Base-by-base conservation (phyloP, 2,329 filamentous ascomycete genomes). In the Aspergillus oerlinghausenensis region DNA sequence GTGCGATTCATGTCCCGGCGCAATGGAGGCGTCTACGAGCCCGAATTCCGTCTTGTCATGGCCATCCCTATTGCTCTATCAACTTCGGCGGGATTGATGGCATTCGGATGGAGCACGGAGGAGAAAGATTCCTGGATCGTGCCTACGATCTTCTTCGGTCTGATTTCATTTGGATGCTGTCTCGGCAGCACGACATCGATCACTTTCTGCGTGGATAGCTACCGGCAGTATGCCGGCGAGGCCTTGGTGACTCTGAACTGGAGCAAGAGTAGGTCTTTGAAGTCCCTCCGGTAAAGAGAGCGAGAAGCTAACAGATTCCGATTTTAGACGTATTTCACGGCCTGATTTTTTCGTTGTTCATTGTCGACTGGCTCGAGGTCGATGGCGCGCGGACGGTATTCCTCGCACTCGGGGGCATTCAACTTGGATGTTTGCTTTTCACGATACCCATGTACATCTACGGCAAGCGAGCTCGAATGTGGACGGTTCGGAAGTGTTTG, bases 171-270 rank as follows among this genome's bases (percentile, higher is more conserved):
- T 68, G 94, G 93, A 1, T 97, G 93, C 75, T 89, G 89, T 3
- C 80, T 97, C 1, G 93, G 91, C 0, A 92, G 88, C 28, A 97
- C 93, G 0, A 97, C 92, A 0, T 82, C 90, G 21, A 96, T 97
- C 67, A 97, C 93, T 0, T 97, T 96, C 67, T 92, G 89, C 54
- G 91, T 97, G 7, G 93, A 97, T 75, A 92, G 88, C 62, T 97
- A 97, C 73, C 83, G 92, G 10, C 88, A 95, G 67, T 97, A 96
- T 73, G 93, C 93, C 0, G 92, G 92, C 21, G 93, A 97, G 74
- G 92, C 93, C 2, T 81, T 97, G 35, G 94, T 97, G 14, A 97
- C 93, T 21, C 79, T 97, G 63, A 97, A 97, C 69, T 94, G 97
- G 69, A 87, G 85, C 75, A 97, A 97, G 80, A 97, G 81, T 83